Evolutionary conservation across 2,329 filamentous ascomycete genomes (phyloP).

Genomic region (Pseudohalonectria lignicola): DNA sequence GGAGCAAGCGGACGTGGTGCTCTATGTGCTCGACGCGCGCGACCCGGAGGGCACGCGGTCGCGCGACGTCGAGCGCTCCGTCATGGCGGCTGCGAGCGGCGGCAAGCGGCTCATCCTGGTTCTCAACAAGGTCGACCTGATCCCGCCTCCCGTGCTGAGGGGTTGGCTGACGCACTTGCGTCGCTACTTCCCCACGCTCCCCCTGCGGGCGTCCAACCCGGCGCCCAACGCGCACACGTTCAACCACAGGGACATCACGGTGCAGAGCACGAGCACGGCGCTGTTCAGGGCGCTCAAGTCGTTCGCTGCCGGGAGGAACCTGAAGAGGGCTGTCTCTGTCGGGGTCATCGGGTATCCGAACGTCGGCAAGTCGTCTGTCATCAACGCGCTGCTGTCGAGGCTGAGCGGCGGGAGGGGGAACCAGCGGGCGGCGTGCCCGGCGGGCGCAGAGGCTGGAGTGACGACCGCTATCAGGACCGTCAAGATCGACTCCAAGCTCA

Average conservation of each 20-base stretch:
- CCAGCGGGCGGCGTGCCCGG: constrained; percentile 61
- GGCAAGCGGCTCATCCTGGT: constrained; percentile 84
- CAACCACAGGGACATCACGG: constrained; percentile 81
- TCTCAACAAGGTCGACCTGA: constrained; percentile 90
- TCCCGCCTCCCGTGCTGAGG: constrained; percentile 72
- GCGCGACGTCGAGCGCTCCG: constrained; percentile 77
- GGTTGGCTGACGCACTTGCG: constrained; percentile 77
- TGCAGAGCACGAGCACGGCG: constrained; percentile 73
- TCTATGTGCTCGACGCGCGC: constrained; percentile 87
- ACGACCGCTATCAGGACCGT: constrained; percentile 82
- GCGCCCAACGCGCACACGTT: constrained; percentile 83
- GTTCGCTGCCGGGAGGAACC: constrained; percentile 69
- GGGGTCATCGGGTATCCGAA: constrained; percentile 95
- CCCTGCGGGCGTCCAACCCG: constrained; percentile 72
- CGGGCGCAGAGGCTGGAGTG: constrained; percentile 83
- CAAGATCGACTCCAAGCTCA: constrained; percentile 91
- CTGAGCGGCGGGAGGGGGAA: constrained; percentile 54
- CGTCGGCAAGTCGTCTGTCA: constrained; percentile 92
- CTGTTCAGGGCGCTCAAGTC: constrained; percentile 86
- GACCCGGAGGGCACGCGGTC: constrained; percentile 87
- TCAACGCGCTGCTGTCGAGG: constrained; percentile 79
- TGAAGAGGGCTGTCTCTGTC: constrained; percentile 83
- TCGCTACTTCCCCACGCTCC: constrained; percentile 83
- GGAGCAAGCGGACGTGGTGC: constrained; percentile 77
- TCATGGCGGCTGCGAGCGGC: constrained; percentile 67